Conservation (phyloP, 2,329 filamentous ascomycete genomes). For the Rhynchosporium secalis region DNA sequence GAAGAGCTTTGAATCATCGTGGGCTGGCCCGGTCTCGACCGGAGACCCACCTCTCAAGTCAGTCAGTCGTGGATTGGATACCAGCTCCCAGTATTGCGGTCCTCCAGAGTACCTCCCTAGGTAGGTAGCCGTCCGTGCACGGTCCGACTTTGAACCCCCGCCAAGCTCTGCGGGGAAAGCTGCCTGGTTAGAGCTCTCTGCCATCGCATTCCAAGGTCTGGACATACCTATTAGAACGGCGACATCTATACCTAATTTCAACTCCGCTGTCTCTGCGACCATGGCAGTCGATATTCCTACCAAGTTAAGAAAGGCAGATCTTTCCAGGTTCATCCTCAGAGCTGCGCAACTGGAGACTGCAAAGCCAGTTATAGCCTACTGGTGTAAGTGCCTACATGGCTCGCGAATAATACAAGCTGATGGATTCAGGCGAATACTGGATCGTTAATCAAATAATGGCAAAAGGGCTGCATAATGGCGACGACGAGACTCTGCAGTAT, state of each 20-base stretch:
- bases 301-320: slow-evolving; percentile 75
- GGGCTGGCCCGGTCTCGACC: background rate
- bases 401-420: slow-evolving; percentile 23
- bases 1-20: background rate
- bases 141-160: background rate
- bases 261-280: background rate
- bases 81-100: too few species aligned
- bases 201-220: background rate
- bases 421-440: slow-evolving; percentile 74
- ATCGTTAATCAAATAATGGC: slow-evolving; percentile 89
- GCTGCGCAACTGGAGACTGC: slow-evolving; percentile 80
- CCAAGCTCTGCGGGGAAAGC: background rate
- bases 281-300: slow-evolving; percentile 75
- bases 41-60: background rate
- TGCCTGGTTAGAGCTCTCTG: too few species aligned
- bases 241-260: background rate
- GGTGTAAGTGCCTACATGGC: slow-evolving; percentile 65
- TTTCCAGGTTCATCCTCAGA: slow-evolving; percentile 79
- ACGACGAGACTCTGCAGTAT: slow-evolving; percentile 77
- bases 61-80: too few species aligned
- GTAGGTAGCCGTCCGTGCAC: too few species aligned
- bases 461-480: slow-evolving; percentile 73
- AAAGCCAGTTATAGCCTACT: slow-evolving; percentile 90
- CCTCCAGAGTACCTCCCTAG: too few species aligned
- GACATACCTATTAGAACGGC: background rate